These are phyloP conservation scores for Globisporangium parvum DNA, from an alignment of 352 stramenopile species.

Conservation along the genomic window DNA sequence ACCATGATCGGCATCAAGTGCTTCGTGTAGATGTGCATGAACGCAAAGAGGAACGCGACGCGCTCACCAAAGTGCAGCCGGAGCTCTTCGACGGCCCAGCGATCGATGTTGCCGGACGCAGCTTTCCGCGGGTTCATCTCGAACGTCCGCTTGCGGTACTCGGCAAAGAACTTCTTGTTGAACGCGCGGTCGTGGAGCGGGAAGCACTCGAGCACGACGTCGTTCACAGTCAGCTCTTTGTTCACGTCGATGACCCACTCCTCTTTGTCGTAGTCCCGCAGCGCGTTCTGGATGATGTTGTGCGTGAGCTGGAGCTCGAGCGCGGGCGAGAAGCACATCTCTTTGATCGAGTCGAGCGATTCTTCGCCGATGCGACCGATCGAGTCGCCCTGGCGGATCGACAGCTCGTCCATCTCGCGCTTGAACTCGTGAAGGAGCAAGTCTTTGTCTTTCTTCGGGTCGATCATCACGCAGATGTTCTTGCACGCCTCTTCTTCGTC, in stretches of 20 bases:
- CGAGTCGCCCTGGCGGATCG: slow-evolving; percentile 68
- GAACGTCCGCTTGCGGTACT: slow-evolving; percentile 82
- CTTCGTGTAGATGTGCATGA: slow-evolving; percentile 90
- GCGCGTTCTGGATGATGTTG: slow-evolving; percentile 86
- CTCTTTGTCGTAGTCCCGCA: slow-evolving; percentile 85
- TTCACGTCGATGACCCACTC: slow-evolving; percentile 85
- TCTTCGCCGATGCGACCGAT: slow-evolving; percentile 68
- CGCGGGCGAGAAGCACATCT: slow-evolving; percentile 83
- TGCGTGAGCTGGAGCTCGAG: slow-evolving; percentile 83
- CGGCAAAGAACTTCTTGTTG: slow-evolving; percentile 84
- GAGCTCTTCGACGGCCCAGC: slow-evolving; percentile 82
- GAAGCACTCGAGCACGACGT: slow-evolving; percentile 79
- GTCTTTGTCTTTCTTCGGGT: slow-evolving; percentile 81
- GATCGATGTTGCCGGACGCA: slow-evolving; percentile 69
- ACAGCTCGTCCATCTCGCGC: slow-evolving; percentile 78
- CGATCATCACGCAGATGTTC: slow-evolving; percentile 75
- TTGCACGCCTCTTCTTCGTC: slow-evolving; percentile 48
- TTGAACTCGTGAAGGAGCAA: slow-evolving; percentile 85
- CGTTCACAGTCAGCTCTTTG: slow-evolving; percentile 69
- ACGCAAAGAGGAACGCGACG: slow-evolving; percentile 86
- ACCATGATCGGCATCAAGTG: slow-evolving; percentile 66
- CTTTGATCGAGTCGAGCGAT: slow-evolving; percentile 67
- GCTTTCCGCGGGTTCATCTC: slow-evolving; percentile 63
- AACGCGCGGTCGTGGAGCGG: slow-evolving; percentile 80
- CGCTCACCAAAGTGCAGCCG: slow-evolving; percentile 84